Base-by-base conservation (phyloP, 1,284 basidiomycete genomes). In the Ganoderma boninense region DNA sequence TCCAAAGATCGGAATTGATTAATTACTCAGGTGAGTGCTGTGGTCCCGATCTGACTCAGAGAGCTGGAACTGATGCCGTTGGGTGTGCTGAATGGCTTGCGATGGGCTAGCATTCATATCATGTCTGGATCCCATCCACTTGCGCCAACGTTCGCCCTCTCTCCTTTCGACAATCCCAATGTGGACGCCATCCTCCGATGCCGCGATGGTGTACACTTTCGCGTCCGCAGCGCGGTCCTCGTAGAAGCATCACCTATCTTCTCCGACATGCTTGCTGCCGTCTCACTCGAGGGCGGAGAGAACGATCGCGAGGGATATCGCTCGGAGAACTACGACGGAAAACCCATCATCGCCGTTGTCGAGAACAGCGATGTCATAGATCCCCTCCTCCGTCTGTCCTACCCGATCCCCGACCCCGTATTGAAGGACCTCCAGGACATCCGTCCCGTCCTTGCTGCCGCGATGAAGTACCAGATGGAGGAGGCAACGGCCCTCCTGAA, bases 381-480 rank as follows among this genome's bases (percentile, higher is more conserved):
- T 42, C 70, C 73, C 61, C 78, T 85, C 49, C 75, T 85, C 61
- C 77, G 79, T 42, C 77, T 82, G 54, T 81, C 80, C 62, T 84
- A 85, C 71, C 83, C 84, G 0, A 68, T 74, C n/a, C 70, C 75
- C 8, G 64, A 71, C 20, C 73, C 73, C 3, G 73, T 74, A 5
- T 62, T 66, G 2, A 57, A 76, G 20, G 62, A 68, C 62, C 59
- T 60, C 8, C 20, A 23, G 20, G 57, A 60, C 38, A 60, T 60
- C 57, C 35, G 35, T 13, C 57, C 57, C 8, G 66, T 71, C 2
- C 49, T 74, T 18, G 62, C 64, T 26, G 71, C 70, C 14, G 67
- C 74, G 20, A 71, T 49, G 59, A 67, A 71, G 56, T 71, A 69
- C 42, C 54, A 66, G 32, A 68, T 69, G 67, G 64, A 68, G 60